Conservation (phyloP, 306 rosid genomes). For the Quillaja saponaria region DNA sequence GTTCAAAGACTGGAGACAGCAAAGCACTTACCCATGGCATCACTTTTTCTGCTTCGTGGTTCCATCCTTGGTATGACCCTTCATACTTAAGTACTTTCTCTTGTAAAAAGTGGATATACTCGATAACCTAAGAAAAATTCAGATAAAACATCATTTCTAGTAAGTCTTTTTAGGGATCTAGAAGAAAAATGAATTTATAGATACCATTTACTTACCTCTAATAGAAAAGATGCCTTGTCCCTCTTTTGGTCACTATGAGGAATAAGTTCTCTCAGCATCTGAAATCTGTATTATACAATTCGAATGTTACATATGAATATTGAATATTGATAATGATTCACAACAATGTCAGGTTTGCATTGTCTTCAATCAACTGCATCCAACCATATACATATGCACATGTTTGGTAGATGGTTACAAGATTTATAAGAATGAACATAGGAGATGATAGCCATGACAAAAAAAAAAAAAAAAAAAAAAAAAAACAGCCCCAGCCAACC, state of each 20-base stretch:
- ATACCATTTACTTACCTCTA: slow-evolving; percentile 54
- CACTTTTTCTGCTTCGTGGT: slow-evolving; percentile 59
- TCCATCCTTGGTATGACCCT: slow-evolving; percentile 81
- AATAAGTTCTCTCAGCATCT: slow-evolving; percentile 86
- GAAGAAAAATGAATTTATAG: background rate
- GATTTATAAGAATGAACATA: slow-evolving; percentile 7
- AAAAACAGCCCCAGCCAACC: too few relatives aligned
- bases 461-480: background rate
- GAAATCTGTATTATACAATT: slow-evolving; percentile 63
- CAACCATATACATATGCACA: background rate
- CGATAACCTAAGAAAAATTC: slow-evolving; percentile 62
- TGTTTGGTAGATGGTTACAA: slow-evolving; percentile 5
- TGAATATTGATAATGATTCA: background rate
- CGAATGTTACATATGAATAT: slow-evolving; percentile 11
- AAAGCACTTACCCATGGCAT: slow-evolving; percentile 69
- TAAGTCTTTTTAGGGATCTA: slow-evolving; percentile 2
- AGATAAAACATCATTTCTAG: slow-evolving; percentile 4
- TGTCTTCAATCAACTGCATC: slow-evolving; percentile 16
- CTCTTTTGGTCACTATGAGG: slow-evolving; percentile 98
- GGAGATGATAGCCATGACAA: background rate
- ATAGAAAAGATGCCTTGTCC: slow-evolving; percentile 93
- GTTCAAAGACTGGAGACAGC: slow-evolving; percentile 21
- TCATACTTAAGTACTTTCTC: slow-evolving; percentile 82
- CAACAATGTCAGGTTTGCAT: slow-evolving; percentile 12
- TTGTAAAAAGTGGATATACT: slow-evolving; percentile 88